Percentiles rank a stretch among this genome's conserved stretches.
phyloP scores from a whole-genome alignment of 1,284 basidiomycete species.

The Naganishia cerealis region DNA sequence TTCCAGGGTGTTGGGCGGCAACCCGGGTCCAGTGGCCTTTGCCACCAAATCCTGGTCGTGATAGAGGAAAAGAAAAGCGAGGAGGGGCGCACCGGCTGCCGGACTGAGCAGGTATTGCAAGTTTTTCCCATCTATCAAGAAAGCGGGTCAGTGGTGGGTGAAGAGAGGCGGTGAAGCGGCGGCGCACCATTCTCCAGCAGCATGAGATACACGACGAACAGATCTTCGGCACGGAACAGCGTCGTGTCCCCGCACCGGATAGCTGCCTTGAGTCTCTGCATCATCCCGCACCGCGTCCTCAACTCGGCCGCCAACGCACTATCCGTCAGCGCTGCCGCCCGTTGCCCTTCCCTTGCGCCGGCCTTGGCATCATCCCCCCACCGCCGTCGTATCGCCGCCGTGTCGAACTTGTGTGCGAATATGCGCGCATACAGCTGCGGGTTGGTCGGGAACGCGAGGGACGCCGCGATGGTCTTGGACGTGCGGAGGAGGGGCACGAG shows the following conservation, averaged over 20 bases:
- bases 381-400: constrained; percentile 61
- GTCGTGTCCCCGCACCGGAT: constrained; percentile 38
- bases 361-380: constrained; percentile 50
- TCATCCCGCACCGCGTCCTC: constrained; percentile 40
- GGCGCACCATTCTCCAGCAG: constrained; percentile 64
- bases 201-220: constrained; percentile 66
- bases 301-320: constrained; percentile 44
- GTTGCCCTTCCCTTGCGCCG: background rate
- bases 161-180: background rate
- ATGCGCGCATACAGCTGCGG: constrained; percentile 63
- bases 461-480: constrained; percentile 56
- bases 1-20: constrained; percentile 51
- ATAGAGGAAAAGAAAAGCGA: constrained; percentile 45
- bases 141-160: background rate
- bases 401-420: constrained; percentile 66
- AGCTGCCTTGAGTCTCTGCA: constrained; percentile 41
- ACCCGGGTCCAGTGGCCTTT: constrained; percentile 47
- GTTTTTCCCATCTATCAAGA: constrained; percentile 64
- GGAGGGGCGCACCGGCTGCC: constrained; percentile 38
- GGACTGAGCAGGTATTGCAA: constrained; percentile 60
- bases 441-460: constrained; percentile 57
- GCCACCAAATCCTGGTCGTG: constrained; percentile 49
- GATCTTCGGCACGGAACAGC: constrained; percentile 49
- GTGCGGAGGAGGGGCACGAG: constrained; percentile 60
- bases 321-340: constrained; percentile 33